phyloP scores from a whole-genome alignment of 257 asterid genomes.

The Parsonsia alboflavescens region DNA sequence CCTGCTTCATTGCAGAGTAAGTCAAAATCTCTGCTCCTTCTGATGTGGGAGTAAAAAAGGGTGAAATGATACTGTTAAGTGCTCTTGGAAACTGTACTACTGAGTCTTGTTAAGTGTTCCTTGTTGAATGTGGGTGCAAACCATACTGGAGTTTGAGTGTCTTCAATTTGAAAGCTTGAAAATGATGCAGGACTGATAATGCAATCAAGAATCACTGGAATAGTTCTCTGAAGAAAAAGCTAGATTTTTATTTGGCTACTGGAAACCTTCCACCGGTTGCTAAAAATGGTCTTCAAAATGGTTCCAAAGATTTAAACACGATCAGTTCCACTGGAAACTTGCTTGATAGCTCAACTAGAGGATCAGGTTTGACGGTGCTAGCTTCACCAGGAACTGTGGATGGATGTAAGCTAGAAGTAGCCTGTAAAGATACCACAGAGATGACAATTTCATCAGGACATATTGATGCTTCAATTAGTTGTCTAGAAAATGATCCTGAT shows the following conservation, averaged over 20 bases:
- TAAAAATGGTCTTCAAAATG: conserved; percentile 39
- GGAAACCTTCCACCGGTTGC: conserved; percentile 80
- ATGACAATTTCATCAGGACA: conserved; percentile 24
- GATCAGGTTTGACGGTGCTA: conserved; percentile 28
- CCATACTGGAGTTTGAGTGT: background rate
- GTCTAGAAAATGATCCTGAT: conserved; percentile 30
- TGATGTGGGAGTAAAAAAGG: background rate
- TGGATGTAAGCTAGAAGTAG: conserved; percentile 34
- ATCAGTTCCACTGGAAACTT: conserved; percentile 32
- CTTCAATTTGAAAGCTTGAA: conserved; percentile 1
- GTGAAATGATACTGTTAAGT: background rate
- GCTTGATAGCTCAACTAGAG: conserved; percentile 31
- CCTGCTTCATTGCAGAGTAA: background rate
- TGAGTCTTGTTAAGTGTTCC: background rate
- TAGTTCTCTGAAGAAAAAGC: conserved; percentile 90
- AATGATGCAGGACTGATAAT: conserved; percentile 81
- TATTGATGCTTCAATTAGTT: conserved; percentile 21
- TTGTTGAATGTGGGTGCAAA: background rate
- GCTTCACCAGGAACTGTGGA: conserved; percentile 43
- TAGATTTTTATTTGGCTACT: conserved; percentile 81
- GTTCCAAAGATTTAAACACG: conserved; percentile 36
- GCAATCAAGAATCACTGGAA: conserved; percentile 99
- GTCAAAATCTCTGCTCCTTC: background rate
- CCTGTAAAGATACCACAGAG: conserved; percentile 38
- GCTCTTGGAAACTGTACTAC: background rate